phyloP scores from a whole-genome alignment of 768 basidiomycete genomes.

The Kwoniella sp. region DNA sequence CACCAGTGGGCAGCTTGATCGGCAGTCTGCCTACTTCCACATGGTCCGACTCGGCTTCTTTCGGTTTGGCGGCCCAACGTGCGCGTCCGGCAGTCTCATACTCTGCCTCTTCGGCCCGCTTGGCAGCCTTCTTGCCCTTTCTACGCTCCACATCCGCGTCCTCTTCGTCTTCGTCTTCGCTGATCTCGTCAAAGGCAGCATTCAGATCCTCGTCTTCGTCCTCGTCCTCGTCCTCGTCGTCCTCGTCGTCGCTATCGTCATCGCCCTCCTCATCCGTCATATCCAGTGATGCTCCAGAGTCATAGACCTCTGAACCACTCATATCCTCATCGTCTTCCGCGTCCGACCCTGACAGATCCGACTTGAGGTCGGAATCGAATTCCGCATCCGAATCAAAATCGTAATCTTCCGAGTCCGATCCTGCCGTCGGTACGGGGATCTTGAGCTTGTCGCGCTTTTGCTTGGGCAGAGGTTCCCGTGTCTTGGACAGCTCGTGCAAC shows the following conservation, averaged over 20 bases:
- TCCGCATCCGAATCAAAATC: conserved; percentile 57
- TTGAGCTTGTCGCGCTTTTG: conserved; percentile 52
- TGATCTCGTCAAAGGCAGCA: conserved; percentile 14
- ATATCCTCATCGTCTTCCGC: conserved; percentile 48
- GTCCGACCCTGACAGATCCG: no score
- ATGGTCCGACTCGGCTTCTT: conserved; percentile 22
- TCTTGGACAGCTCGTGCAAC: conserved; percentile 63
- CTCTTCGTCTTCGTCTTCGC: conserved; percentile 22
- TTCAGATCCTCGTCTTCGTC: conserved; percentile 21
- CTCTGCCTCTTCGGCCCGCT: conserved; percentile 53
- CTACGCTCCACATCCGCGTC: conserved; percentile 66
- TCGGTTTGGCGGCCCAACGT: conserved; percentile 20
- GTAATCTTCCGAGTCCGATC: conserved; percentile 61
- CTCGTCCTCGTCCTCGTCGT: conserved; percentile 19
- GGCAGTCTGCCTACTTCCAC: conserved; percentile 57
- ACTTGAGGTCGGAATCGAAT: conserved; percentile 49
- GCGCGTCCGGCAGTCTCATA: conserved; percentile 56
- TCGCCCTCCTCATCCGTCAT: conserved; percentile 34
- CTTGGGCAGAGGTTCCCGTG: conserved; percentile 53
- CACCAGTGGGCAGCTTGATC: conserved; percentile 79
- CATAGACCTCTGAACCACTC: conserved; percentile 55
- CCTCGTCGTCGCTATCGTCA: conserved; percentile 19
- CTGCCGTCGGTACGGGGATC: conserved; percentile 50
- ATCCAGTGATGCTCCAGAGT: conserved; percentile 49
- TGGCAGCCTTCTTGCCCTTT: conserved; percentile 25